A percentile compares a stretch with the other conserved stretches of the same genome.
phyloP scores from a whole-genome alignment of 306 rosid species.

The Rosa persica region DNA sequence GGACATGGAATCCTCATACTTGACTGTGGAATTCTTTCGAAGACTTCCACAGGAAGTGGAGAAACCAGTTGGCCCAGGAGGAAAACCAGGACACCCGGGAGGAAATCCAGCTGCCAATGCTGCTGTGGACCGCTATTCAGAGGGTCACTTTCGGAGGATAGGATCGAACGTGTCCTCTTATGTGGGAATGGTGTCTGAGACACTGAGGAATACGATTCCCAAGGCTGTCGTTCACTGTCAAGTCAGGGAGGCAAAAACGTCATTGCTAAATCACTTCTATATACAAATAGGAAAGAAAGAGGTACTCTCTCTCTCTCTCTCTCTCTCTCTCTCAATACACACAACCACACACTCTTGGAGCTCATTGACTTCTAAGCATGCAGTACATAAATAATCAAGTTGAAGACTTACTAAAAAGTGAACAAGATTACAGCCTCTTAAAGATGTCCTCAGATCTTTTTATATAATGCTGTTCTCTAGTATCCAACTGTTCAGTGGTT shows the following conservation, averaged over 20 bases:
- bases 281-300: conserved; percentile 80
- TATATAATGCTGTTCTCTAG: not conserved
- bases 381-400: not conserved
- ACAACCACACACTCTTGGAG: not conserved
- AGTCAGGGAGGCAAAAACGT: conserved; percentile 80
- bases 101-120: conserved; percentile 25
- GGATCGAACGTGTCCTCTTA: conserved; percentile 87
- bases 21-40: conserved; percentile 97
- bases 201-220: conserved; percentile 78
- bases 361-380: not conserved
- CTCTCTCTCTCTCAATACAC: not conserved
- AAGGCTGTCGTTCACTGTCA: conserved; percentile 98
- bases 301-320: conserved; percentile 47
- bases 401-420: not conserved
- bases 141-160: conserved; percentile 83
- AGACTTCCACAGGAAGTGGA: conserved; percentile 91
- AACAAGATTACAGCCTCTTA: not conserved
- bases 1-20: conserved; percentile 93
- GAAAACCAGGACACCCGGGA: not conserved
- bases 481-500: not conserved
- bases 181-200: conserved; percentile 84
- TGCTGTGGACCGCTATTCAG: conserved; percentile 67
- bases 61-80: conserved; percentile 46
- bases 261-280: conserved; percentile 77
- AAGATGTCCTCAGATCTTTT: not conserved